Evolutionary conservation across 73 alveolate genomes (phyloP), one percentile per base, ranked within the genome.

Genomic region (Effrenium voratum): DNA sequence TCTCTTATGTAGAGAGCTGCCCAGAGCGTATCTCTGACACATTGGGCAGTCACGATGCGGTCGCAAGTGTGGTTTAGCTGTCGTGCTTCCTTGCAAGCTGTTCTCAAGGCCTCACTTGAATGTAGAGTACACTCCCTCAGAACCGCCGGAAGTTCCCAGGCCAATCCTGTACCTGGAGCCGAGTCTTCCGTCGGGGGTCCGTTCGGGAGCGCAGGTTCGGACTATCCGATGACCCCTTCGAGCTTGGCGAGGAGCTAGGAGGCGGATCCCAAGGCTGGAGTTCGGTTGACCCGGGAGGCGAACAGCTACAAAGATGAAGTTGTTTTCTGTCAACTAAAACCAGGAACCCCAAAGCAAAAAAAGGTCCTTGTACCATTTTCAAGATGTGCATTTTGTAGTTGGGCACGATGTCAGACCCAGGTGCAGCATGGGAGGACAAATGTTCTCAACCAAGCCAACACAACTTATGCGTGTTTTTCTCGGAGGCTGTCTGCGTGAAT

Each of bases 211-310:
- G 22, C 46, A 90, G 97, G 97, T 90, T 90, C 38, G 97, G 97
- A 40, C 73, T 90, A 47, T 40, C 44, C 12, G 97, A 90, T 70
- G 97, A 90, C 97, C 13, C 55, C 75, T 90, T 90, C 97, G 88
- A 90, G 52, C 52, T 90, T 75, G 97, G 97, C 44, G 68, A 52
- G 19, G 97, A 90, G 97, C 44, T 90, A 43, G 97, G 97, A 34
- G 97, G 97, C 30, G 97, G 97, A 28, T 90, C 97, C 46, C 97
- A 90, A 90, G 97, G 97, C 24, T 5, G 72, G 49, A 26, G 30
- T 45, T 2, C 32, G 0, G 34, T n/a, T n/a, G n/a, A n/a, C n/a
- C n/a, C n/a, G n/a, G n/a, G n/a, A n/a, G n/a, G n/a, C n/a, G n/a
- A n/a, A n/a, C n/a, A n/a, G n/a, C n/a, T n/a, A n/a, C n/a, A n/a